Evolutionary conservation across 352 stramenopile genomes (phyloP), one percentile per base, ranked within the genome.

Genomic region (Globisporangium canariense): DNA sequence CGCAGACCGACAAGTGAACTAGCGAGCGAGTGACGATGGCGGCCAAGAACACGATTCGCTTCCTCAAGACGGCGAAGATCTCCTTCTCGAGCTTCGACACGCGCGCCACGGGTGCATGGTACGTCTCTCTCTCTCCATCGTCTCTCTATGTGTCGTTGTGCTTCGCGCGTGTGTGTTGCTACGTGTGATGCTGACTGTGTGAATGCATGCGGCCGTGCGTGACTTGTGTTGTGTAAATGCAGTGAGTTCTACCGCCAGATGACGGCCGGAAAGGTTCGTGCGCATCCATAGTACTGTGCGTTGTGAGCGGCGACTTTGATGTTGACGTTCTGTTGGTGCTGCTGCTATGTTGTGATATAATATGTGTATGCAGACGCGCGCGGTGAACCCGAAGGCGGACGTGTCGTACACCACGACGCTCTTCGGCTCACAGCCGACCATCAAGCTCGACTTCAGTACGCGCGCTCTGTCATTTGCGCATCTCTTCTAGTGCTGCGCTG

Each of bases 171-270:
- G 14, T 13, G 5, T 46, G 9, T 56, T 10, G 30, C 22, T 58
- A 30, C 10, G 3, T 45, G 14, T 30, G 34, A 7, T 13, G n/a
- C 11, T 59, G 53, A 49, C 18, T n/a, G 28, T 41, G 36, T n/a
- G 32, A 13, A 57, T 22, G 11, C 13, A 36, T 22, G 11, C 22
- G 36, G 36, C 4, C 8, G 9, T 59, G n/a, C 25, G 22, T 7
- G 3, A 53, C 20, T 63, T 25, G 32, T 45, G n/a, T n/a, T 62
- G 30, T 38, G 43, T 46, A 54, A 20, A 34, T 18, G 16, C 64
- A 93, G 86, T 71, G 86, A 95, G 74, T 93, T 95, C 70, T 93
- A 90, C 73, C 79, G 86, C 57, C 86, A 95, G 67, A 63, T 95
- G 78, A 84, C 74, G 34, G 86, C 86, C 2, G 69, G 79, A 56